Percentiles rank a stretch among this genome's conserved stretches.
phyloP scores from a whole-genome alignment of 441 rosid species.

The Erysimum cheiri region DNA sequence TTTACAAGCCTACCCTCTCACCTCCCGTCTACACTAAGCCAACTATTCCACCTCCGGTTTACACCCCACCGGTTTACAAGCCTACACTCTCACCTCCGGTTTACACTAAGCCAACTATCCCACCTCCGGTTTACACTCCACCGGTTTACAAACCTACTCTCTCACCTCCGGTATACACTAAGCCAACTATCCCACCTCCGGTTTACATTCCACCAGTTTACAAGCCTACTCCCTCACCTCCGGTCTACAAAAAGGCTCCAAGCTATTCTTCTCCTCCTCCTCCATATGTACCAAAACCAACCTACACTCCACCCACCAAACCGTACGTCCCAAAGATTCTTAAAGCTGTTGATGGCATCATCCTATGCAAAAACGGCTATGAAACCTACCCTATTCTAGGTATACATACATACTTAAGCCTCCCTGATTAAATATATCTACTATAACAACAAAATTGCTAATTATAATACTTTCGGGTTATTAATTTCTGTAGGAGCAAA shows the following conservation, averaged over 20 bases:
- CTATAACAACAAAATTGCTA: neutral
- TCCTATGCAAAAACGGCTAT: conserved; percentile 41
- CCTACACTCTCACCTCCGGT: neutral
- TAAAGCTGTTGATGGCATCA: conserved; percentile 40
- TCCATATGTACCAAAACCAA: conserved; percentile 39
- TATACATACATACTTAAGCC: neutral
- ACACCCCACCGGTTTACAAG: conserved; percentile 2
- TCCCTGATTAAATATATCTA: neutral
- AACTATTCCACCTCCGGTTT: neutral
- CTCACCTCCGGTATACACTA: conserved; percentile 20
- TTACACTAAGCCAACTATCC: neutral
- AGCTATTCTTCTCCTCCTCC: conserved; percentile 25
- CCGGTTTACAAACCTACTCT: conserved; percentile 9
- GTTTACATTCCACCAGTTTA: conserved; percentile 15
- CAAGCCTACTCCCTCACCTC: conserved; percentile 27
- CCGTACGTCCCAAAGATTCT: conserved; percentile 38
- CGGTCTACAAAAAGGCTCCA: conserved; percentile 35
- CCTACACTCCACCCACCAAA: conserved; percentile 35
- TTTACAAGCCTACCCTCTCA: conserved; percentile 21
- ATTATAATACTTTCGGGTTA: neutral
- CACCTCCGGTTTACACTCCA: neutral
- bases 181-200: conserved; percentile 14
- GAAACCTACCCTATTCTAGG: conserved; percentile 42
- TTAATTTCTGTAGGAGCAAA: conserved; percentile 47
- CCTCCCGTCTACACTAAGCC: conserved; percentile 26